A percentile compares a stretch with the other conserved stretches of the same genome.
Conservation (phyloP, 2,329 filamentous ascomycete species). For the Diplocarpon rosae region DNA sequence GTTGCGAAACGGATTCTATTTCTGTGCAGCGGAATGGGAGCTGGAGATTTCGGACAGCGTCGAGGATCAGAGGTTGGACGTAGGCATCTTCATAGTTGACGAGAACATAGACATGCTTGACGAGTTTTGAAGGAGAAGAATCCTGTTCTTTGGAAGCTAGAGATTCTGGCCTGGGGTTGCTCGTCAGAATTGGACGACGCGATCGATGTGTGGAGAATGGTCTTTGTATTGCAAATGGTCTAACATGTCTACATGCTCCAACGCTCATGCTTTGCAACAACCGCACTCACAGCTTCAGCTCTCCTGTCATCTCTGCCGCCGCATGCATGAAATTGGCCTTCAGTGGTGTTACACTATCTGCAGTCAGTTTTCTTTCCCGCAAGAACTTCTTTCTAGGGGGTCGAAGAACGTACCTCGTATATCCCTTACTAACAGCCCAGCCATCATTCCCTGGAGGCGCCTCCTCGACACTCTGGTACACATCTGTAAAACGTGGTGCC, state of each 20-base stretch:
- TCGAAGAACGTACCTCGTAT: constrained; percentile 56
- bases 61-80: constrained; percentile 73
- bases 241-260: constrained; percentile 26
- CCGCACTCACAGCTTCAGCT: constrained; percentile 73
- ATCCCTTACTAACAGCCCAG: constrained; percentile 80
- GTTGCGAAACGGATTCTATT: constrained; percentile 36
- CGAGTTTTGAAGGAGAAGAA: constrained; percentile 3
- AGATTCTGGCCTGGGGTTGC: constrained; percentile 12
- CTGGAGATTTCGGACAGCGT: constrained; percentile 54
- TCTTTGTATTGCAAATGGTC: constrained; percentile 20
- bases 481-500: constrained; percentile 78
- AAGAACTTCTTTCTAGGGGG: background rate
- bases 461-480: constrained; percentile 76
- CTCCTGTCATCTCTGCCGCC: constrained; percentile 50
- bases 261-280: constrained; percentile 24
- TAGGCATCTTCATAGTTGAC: constrained; percentile 82
- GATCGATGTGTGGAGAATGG: background rate
- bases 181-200: constrained; percentile 15
- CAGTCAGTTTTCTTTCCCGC: background rate
- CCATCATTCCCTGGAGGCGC: constrained; percentile 78
- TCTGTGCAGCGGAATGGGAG: constrained; percentile 41
- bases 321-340: constrained; percentile 88
- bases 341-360: constrained; percentile 68
- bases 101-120: constrained; percentile 49
- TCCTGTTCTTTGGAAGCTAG: constrained; percentile 9